phyloP scores from a whole-genome alignment of 176 grass and related monocot species.

The Cenchrus purpureus region DNA sequence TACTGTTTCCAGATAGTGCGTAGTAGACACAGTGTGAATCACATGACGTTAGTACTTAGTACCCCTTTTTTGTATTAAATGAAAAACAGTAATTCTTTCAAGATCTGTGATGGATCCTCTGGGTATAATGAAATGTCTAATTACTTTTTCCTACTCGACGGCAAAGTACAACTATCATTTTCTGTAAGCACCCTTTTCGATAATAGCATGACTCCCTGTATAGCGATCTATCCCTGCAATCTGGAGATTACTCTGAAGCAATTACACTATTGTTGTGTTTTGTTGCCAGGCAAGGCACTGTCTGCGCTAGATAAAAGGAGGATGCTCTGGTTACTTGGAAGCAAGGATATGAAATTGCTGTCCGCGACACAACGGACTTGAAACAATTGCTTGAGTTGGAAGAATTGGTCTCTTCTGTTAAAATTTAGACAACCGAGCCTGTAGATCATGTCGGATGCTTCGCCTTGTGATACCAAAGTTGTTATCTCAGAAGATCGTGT shows the following conservation, averaged over 20 bases:
- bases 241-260: neutral
- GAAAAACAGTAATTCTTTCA: neutral
- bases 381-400: conserved; percentile 93
- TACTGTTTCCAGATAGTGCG: neutral
- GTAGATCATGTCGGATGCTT: conserved; percentile 50
- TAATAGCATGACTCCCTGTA: neutral
- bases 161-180: neutral
- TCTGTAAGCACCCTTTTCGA: neutral
- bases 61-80: neutral
- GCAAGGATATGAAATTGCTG: conserved; percentile 82
- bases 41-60: neutral
- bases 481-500: conserved; percentile 87
- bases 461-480: conserved; percentile 84
- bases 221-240: neutral
- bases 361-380: conserved; percentile 75
- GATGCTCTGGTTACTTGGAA: conserved; percentile 84
- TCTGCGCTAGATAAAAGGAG: conserved; percentile 73
- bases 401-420: conserved; percentile 70
- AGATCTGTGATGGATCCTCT: neutral
- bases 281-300: conserved; percentile 76
- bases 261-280: conserved; percentile 26
- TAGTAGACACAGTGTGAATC: conserved; percentile 6
- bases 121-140: neutral
- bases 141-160: neutral
- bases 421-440: conserved; percentile 51